phyloP scores from a whole-genome alignment of 352 stramenopile genomes.

The Phytopythium montanum region DNA sequence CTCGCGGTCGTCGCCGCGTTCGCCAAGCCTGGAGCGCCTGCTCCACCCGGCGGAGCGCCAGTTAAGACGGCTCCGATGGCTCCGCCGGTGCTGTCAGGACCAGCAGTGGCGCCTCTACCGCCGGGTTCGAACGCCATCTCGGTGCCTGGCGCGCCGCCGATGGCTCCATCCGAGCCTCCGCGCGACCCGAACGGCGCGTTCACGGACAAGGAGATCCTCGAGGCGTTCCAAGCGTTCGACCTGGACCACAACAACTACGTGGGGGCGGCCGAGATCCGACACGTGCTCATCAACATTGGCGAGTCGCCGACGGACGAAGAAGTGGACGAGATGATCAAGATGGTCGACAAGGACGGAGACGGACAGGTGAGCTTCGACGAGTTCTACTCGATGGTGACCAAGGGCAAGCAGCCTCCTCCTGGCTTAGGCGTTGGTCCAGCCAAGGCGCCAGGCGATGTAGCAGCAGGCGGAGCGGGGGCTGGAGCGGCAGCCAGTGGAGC shows the following conservation, averaged over 20 bases:
- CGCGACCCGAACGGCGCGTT: conserved; percentile 95
- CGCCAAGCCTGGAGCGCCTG: conserved; percentile 45
- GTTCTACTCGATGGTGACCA: conserved; percentile 95
- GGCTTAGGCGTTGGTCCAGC: conserved; percentile 58
- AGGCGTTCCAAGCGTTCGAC: conserved; percentile 93
- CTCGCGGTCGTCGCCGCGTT: conserved; percentile 88
- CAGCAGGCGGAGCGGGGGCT: conserved; percentile 10
- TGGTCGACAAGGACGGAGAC: conserved; percentile 95
- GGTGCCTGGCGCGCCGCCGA: conserved; percentile 39
- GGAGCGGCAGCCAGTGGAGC: conserved; percentile 33
- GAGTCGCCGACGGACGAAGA: conserved; percentile 95
- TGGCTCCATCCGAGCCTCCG: conserved; percentile 65
- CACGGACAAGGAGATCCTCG: conserved; percentile 94
- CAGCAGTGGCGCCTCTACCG: conserved; percentile 54
- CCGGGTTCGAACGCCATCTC: conserved; percentile 53
- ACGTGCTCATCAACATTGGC: conserved; percentile 95
- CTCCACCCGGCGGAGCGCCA: conserved; percentile 22
- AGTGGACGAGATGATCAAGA: conserved; percentile 96
- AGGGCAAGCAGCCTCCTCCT: conserved; percentile 88
- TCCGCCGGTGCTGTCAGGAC: conserved; percentile 58
- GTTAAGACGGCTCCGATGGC: conserved; percentile 54
- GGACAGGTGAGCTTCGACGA: conserved; percentile 94
- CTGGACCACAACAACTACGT: conserved; percentile 97
- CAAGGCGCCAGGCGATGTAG: conserved; percentile 26
- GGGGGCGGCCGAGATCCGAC: conserved; percentile 91